A percentile compares a stretch with the other conserved stretches of the same genome.
phyloP scores from a whole-genome alignment of 305 asterid species.

The Fraxinus albicans region DNA sequence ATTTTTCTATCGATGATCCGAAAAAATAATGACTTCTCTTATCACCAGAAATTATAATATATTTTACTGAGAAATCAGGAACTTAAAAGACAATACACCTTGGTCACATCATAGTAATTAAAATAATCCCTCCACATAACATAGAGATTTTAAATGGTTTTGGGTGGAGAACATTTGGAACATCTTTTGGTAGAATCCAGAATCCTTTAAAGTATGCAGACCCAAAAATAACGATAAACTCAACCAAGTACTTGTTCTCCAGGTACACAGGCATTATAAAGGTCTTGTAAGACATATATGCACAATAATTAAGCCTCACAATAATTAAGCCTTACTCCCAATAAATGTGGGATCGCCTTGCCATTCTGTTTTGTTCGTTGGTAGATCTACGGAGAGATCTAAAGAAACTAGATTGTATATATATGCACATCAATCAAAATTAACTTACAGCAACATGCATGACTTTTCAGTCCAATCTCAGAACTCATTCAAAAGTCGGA shows the following conservation, averaged over 20 bases:
- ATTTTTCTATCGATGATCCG: neutral
- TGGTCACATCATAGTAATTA: neutral
- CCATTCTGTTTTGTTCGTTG: neutral
- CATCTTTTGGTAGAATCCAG: neutral
- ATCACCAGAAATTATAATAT: neutral
- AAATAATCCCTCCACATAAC: neutral
- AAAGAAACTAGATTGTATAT: neutral
- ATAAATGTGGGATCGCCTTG: neutral
- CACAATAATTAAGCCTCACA: neutral
- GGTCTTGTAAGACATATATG: neutral
- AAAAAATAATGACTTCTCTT: neutral
- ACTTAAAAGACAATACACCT: neutral
- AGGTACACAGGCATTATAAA: neutral
- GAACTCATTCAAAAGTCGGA: neutral
- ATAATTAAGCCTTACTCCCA: neutral
- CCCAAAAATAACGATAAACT: neutral
- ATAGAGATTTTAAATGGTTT: neutral
- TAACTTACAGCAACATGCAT: neutral
- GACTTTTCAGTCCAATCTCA: neutral
- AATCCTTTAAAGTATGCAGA: neutral
- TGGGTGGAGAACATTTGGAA: neutral
- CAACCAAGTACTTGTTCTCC: neutral
- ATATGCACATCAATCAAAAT: neutral
- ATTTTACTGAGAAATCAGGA: slow-evolving; percentile 7
- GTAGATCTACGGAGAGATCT: neutral